Conservation (phyloP, 495 filamentous ascomycete species). For the Neurospora sp. region DNA sequence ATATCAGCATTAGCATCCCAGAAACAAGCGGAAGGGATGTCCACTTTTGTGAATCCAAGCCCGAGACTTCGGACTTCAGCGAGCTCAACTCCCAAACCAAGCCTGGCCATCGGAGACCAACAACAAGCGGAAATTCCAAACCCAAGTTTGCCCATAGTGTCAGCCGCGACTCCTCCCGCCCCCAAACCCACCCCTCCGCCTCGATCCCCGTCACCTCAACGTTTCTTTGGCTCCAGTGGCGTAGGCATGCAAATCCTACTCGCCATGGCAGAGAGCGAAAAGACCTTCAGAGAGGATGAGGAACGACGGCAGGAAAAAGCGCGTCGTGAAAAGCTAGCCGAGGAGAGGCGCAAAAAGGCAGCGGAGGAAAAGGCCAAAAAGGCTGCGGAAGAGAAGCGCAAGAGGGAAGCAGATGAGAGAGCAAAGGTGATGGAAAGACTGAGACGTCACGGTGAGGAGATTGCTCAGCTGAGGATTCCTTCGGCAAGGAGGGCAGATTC, state of each 20-base stretch:
- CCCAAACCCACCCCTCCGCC: neutral
- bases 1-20: too few species aligned
- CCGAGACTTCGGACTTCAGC: too few species aligned
- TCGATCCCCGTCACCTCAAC: neutral
- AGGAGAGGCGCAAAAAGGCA: neutral
- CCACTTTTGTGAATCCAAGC: too few species aligned
- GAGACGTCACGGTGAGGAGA: neutral
- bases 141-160: neutral
- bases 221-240: constrained; percentile 9
- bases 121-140: neutral
- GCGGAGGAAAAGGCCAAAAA: neutral
- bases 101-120: neutral
- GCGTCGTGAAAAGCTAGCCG: neutral
- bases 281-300: constrained; percentile 6
- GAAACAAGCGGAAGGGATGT: too few species aligned
- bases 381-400: neutral
- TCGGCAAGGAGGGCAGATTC: neutral
- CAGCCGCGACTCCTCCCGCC: neutral
- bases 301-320: constrained; percentile 1
- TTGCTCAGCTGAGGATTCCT: neutral
- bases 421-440: neutral
- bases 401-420: neutral
- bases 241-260: constrained; percentile 1
- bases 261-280: neutral
- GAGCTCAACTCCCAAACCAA: neutral